Conservation (phyloP, 2,329 filamentous ascomycete genomes). For the Neonectria magnoliae region DNA sequence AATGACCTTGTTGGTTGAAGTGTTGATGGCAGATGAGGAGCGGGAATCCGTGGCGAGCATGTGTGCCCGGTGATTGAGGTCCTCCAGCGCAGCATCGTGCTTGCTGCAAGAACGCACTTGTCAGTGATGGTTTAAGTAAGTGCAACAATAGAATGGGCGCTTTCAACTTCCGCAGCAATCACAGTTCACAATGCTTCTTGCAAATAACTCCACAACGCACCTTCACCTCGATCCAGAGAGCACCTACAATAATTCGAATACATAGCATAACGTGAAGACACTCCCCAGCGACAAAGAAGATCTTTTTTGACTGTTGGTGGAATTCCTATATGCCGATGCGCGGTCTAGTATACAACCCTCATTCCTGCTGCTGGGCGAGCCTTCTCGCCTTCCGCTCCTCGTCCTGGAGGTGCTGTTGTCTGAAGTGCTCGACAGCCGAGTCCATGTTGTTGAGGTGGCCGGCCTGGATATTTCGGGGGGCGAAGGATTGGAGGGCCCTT, state of each 20-base stretch:
- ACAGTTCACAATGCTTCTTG: neutral
- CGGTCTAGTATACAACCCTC: conserved; percentile 42
- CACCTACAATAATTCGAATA: neutral
- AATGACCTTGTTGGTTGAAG: neutral
- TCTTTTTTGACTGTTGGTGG: conserved; percentile 29
- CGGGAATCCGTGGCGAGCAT: too few species aligned
- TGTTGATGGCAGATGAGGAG: neutral
- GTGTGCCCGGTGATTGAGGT: neutral
- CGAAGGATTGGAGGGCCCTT: conserved; percentile 62
- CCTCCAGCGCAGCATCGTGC: neutral
- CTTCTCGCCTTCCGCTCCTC: conserved; percentile 65
- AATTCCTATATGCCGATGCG: conserved; percentile 39
- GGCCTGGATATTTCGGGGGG: conserved; percentile 63
- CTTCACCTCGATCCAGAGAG: too few species aligned
- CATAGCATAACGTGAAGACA: neutral
- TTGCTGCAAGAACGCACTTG: neutral
- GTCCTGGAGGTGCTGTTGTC: conserved; percentile 62
- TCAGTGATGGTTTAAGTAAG: neutral
- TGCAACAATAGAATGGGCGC: neutral
- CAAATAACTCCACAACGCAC: neutral
- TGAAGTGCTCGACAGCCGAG: conserved; percentile 67
- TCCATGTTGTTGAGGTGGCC: conserved; percentile 65
- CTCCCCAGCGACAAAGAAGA: conserved; percentile 14
- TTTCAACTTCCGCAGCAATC: neutral
- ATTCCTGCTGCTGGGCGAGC: conserved; percentile 53